Conservation (phyloP, 768 basidiomycete genomes). For the Psilocybe subaeruginosa region DNA sequence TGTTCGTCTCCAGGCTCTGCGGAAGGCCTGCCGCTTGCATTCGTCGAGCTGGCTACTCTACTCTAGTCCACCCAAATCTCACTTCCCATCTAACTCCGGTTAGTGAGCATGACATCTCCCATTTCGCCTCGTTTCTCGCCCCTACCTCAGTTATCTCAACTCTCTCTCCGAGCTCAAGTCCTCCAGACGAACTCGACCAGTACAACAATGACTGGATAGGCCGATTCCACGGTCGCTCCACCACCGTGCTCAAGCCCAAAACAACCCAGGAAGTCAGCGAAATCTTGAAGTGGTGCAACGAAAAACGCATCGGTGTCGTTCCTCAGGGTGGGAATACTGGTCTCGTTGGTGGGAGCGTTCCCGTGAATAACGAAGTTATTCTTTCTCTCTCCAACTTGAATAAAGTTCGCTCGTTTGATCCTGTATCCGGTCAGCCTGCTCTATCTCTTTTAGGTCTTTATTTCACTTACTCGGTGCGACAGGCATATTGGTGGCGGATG, state of each 20-base stretch:
- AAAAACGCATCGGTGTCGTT: conserved; percentile 83
- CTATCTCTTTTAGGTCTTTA: conserved; percentile 12
- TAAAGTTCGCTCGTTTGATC: conserved; percentile 80
- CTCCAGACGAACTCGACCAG: conserved; percentile 67
- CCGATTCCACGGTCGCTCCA: conserved; percentile 85
- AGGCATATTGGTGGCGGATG: conserved; percentile 93
- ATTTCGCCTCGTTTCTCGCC: conserved; percentile 70
- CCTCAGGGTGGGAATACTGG: conserved; percentile 99
- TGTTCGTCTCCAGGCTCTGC: conserved; percentile 25
- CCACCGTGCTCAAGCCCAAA: conserved; percentile 88
- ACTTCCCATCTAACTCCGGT: conserved; percentile 45
- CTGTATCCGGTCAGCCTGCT: conserved; percentile 66
- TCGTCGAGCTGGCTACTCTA: conserved; percentile 24
- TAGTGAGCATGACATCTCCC: conserved; percentile 58
- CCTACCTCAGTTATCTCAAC: conserved; percentile 70
- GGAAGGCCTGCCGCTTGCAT: conserved; percentile 19
- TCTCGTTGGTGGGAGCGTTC: conserved; percentile 93
- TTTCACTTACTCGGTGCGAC: conserved; percentile 14
- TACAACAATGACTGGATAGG: conserved; percentile 97
- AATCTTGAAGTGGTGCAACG: conserved; percentile 86
- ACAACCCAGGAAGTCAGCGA: conserved; percentile 86
- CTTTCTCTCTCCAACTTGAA: conserved; percentile 85
- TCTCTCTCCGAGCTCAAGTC: conserved; percentile 47
- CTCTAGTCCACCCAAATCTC: conserved; percentile 24
- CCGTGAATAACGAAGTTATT: conserved; percentile 85